phyloP scores from a whole-genome alignment of 129 eudicot genomes.

The Oenanthe sinensis region DNA sequence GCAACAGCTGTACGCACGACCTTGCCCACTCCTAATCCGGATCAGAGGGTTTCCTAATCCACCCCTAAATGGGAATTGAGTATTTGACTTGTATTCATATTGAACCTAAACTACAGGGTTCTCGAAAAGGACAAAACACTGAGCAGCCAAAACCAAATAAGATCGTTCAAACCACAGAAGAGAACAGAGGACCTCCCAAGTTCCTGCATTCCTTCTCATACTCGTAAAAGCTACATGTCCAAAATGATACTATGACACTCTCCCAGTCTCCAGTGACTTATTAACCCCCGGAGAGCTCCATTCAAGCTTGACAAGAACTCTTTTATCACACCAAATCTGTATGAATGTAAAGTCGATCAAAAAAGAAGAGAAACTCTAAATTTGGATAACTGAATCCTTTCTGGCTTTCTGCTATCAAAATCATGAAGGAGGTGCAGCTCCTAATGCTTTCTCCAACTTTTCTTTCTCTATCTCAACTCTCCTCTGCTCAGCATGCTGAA shows the following conservation, averaged over 20 bases:
- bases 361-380: slow-evolving; percentile 9
- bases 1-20: neutral
- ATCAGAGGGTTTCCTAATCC: slow-evolving; percentile 1
- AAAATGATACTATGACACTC: neutral
- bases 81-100: neutral
- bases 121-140: neutral
- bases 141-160: neutral
- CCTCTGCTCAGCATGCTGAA: slow-evolving; percentile 88
- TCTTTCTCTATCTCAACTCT: slow-evolving; percentile 70
- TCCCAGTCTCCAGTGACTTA: neutral
- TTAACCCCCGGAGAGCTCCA: slow-evolving; percentile 19
- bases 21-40: neutral
- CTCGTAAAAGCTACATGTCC: neutral
- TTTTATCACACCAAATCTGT: neutral
- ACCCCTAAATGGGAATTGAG: slow-evolving; percentile 10
- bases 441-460: slow-evolving; percentile 41
- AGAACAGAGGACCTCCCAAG: neutral
- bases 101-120: neutral
- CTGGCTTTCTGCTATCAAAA: neutral
- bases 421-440: slow-evolving; percentile 30
- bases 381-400: neutral
- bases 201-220: slow-evolving; percentile 1
- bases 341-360: slow-evolving; percentile 21
- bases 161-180: neutral
- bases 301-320: neutral